Percentiles rank a stretch among this genome's conserved stretches.
These are phyloP conservation scores for Fusarium odoratissimum DNA, from an alignment of 2,329 filamentous ascomycete genomes.

Conservation along the genomic window DNA sequence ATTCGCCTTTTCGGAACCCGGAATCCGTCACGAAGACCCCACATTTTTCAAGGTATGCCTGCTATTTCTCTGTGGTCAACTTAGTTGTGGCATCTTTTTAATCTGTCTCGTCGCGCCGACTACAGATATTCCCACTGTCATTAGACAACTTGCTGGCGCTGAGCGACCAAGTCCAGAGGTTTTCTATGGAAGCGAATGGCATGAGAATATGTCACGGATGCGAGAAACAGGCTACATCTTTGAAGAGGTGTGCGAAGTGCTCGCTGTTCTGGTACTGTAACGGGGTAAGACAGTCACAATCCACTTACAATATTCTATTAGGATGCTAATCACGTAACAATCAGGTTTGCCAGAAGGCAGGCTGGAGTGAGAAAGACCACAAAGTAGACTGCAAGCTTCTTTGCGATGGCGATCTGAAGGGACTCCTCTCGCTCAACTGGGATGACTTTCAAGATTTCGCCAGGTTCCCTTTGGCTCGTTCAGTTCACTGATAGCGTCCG, in stretches of 20 bases:
- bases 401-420: neutral
- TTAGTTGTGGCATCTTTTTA: rapidly evolving
- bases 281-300: neutral
- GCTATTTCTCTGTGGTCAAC: rapidly evolving
- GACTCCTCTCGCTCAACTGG: neutral
- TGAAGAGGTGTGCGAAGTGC: neutral
- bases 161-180: neutral
- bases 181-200: neutral
- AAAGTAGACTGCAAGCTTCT: neutral
- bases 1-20: neutral
- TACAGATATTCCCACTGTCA: neutral
- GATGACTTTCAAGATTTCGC: neutral
- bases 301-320: rapidly evolving
- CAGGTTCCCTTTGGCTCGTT: neutral
- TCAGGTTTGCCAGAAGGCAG: neutral
- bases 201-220: neutral
- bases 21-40: neutral
- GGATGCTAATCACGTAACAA: neutral
- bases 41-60: neutral
- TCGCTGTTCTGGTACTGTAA: neutral
- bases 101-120: no score
- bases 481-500: no score
- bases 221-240: neutral
- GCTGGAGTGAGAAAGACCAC: neutral
- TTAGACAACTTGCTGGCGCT: neutral